Evolutionary conservation across 148 eudicot genomes (phyloP), one percentile per base, ranked within the genome.

Genomic region (Spergularia marina): DNA sequence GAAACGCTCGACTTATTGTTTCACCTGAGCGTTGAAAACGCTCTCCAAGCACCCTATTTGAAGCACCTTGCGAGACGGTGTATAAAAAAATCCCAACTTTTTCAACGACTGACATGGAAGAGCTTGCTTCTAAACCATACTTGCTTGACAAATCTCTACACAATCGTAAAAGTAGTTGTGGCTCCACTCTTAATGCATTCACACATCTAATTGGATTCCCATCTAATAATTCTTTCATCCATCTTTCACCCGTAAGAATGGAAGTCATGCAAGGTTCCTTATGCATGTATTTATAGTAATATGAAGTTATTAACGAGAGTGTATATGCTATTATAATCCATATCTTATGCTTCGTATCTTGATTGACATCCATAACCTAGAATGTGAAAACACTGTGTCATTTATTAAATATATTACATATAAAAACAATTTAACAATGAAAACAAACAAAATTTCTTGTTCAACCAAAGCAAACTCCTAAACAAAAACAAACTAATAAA

Each of bases 241-340:
- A 71, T 54, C 23, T 71, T 55, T 71, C 51, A 13, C 74, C 49
- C 0, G 21, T 71, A 4, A 15, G 5, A 30, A 53, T 34, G 30
- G 74, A 71, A 53, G 74, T 71, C 21, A 71, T 30, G 4, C 74
- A 71, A 53, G 74, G 74, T 47, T 71, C 23, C 62, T 71, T 71
- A n/a, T 54, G 62, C 54, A 53, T 34, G 49, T 70, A 54, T 9
- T 20, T 70, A 6, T 53, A 47, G 30, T 70, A 70, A 54, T 70
- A 54, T 30, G 34, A 30, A 30, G 34, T 2, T 30, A 30, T 30
- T 30, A 30, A 30, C 34, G 34, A 30, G 34, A 30, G 34, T 30
- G 2, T 30, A 30, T 30, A 30, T 30, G 34, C 34, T 30, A 30
- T 30, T 30, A 30, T 30, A 30, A 30, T 30, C 34, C 34, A 2